Base-by-base conservation (phyloP, 2,329 filamentous ascomycete species). In the Exophiala alcalophila region DNA sequence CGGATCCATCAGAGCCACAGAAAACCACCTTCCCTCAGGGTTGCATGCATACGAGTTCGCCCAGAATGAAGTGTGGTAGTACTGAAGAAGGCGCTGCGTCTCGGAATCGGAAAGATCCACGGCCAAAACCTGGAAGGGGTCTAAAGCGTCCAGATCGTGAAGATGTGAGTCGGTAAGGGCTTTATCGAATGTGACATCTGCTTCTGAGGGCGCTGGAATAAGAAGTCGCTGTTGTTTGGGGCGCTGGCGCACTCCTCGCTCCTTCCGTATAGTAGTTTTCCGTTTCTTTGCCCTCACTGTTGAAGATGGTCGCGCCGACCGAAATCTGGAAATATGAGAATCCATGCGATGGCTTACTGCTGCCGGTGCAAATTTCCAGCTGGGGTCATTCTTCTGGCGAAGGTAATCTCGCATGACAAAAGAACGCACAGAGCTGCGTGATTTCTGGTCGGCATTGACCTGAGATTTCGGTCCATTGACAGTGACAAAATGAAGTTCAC, bases 11-110 rank as follows among this genome's bases (percentile, higher is more conserved):
- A 47, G 28, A 8, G 47, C 39, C 4, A 47, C 26, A 8, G 43
- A 43, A 12, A 43, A 40, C 47, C 47, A 50, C 4, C 30, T 26
- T 15, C 43, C 47, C 26, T 50, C 47, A n/a, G 47, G 44, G 29
- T 50, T 50, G 39, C 42, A 42, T 8, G 47, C 43, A 31, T 36
- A 42, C 11, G 42, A 50, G 20, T 50, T 50, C 16, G 47, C 42
- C 42, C 42, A 46, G 21, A 45, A 50, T 5, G 37, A 35, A 15
- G 31, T 41, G n/a, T 30, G 34, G 20, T 50, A 50, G 29, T 50
- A 50, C 20, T 50, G 37, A 20, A 50, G 37, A 16, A 50, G 38
- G 26, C 27, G 30, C 12, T 30, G 38, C 3, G 43, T 36, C 14
- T 48, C 28, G 10, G 45, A 21, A 12, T 31, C 31, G 11, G 35